A percentile compares a stretch with the other conserved stretches of the same genome.
Conservation (phyloP, 495 filamentous ascomycete genomes). For the Lasiosphaeriaceae sp. region DNA sequence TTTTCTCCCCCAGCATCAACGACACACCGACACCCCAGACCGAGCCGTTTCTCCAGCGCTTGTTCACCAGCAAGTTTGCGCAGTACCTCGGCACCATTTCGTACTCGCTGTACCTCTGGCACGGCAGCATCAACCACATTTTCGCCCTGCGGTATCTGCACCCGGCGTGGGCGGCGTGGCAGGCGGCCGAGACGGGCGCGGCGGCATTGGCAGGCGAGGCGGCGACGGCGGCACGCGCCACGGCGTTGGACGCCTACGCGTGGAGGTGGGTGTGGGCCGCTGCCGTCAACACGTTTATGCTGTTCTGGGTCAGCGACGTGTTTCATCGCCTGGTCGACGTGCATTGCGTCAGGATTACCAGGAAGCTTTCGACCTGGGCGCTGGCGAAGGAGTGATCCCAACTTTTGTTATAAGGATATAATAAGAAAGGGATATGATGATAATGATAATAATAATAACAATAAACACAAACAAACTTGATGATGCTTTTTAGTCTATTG, state of each 20-base stretch:
- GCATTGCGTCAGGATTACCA: background rate
- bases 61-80: constrained; percentile 4
- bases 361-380: background rate
- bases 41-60: constrained; percentile 1
- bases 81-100: constrained; percentile 14
- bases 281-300: background rate
- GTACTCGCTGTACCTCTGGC: constrained; percentile 11
- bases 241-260: background rate
- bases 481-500: too few relatives aligned
- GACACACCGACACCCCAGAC: background rate
- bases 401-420: too few relatives aligned
- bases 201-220: background rate
- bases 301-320: constrained; percentile 8
- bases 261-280: constrained; percentile 1
- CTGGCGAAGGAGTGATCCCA: constrained; percentile 1
- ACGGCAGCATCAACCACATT: constrained; percentile 5
- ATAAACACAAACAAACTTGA: too few relatives aligned
- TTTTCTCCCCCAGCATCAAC: background rate
- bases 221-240: background rate
- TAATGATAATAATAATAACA: too few relatives aligned
- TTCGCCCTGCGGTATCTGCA: constrained; percentile 2
- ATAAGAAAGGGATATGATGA: too few relatives aligned
- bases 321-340: constrained; percentile 3
- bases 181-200: background rate
- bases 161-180: background rate